Conservation (phyloP, 805 yeast species). For the Starmerella bombi region DNA sequence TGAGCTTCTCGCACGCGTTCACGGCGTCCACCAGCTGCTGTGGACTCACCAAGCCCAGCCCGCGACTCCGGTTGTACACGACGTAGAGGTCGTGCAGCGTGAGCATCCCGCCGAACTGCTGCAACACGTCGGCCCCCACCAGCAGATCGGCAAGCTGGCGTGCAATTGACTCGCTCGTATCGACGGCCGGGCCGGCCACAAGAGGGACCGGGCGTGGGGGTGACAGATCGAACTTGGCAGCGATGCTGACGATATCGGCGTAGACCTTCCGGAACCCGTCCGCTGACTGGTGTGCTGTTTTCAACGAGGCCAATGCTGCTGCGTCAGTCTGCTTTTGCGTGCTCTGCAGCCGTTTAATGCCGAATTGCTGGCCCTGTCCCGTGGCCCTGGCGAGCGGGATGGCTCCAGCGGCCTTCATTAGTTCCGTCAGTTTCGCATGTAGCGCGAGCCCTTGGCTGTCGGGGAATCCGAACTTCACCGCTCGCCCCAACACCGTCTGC, state of each 20-base stretch:
- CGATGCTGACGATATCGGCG: slow-evolving; percentile 50
- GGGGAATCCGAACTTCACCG: slow-evolving; percentile 42
- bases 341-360: not conserved
- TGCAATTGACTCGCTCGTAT: slow-evolving; percentile 46
- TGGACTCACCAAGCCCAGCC: slow-evolving; percentile 57
- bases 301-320: slow-evolving; percentile 30
- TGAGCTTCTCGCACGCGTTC: slow-evolving; percentile 39
- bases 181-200: slow-evolving; percentile 26
- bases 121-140: slow-evolving; percentile 33
- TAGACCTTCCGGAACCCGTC: not conserved
- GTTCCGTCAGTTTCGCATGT: not conserved
- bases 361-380: not conserved
- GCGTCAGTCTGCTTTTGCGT: not conserved
- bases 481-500: slow-evolving; percentile 13
- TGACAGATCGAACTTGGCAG: slow-evolving; percentile 20
- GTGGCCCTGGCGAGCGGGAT: not conserved
- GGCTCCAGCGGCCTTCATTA: not conserved
- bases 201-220: slow-evolving; percentile 15
- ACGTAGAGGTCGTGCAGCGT: slow-evolving; percentile 52
- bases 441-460: slow-evolving; percentile 45
- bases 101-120: slow-evolving; percentile 44
- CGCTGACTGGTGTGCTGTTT: slow-evolving; percentile 28
- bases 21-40: slow-evolving; percentile 52
- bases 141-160: slow-evolving; percentile 69
- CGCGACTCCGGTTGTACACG: slow-evolving; percentile 49